These are phyloP conservation scores for Secale cereale DNA, from an alignment of 176 grass and related monocot genomes.

Conservation along the genomic window DNA sequence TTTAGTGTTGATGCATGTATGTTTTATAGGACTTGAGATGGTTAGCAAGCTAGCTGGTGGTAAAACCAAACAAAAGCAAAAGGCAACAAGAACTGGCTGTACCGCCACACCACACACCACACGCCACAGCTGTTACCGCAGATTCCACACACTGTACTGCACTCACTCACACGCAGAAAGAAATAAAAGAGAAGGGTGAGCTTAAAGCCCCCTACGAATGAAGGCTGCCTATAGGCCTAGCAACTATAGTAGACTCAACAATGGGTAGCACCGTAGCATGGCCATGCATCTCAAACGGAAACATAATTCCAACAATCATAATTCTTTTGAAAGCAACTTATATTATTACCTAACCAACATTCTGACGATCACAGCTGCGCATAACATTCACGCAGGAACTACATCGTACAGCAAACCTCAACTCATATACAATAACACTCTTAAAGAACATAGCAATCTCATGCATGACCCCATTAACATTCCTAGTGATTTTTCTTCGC, in stretches of 20 bases:
- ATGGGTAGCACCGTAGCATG: not conserved
- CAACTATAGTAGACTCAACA: not conserved
- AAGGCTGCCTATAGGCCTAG: not conserved
- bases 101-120: slow-evolving; percentile 22
- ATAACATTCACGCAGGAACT: too few species aligned
- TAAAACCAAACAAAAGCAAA: slow-evolving; percentile 44
- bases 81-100: slow-evolving; percentile 31
- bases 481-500: too few species aligned
- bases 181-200: not conserved
- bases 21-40: slow-evolving; percentile 29
- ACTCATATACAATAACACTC: too few species aligned
- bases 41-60: slow-evolving; percentile 14
- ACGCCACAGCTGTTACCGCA: slow-evolving; percentile 55
- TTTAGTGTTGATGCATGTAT: slow-evolving; percentile 13
- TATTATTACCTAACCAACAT: too few species aligned
- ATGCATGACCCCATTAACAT: too few species aligned
- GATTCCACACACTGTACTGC: slow-evolving; percentile 51
- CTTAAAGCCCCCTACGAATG: slow-evolving; percentile 14
- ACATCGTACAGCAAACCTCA: too few species aligned
- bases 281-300: not conserved
- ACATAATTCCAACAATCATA: too few species aligned
- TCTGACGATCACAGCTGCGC: too few species aligned
- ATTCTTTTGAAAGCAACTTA: too few species aligned
- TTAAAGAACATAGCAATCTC: too few species aligned
- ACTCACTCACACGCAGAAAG: slow-evolving; percentile 35